Percentiles rank a stretch among this genome's conserved stretches.
Evolutionary conservation across 495 filamentous ascomycete species (phyloP).

Genomic region (Articulospora tetracladia): DNA sequence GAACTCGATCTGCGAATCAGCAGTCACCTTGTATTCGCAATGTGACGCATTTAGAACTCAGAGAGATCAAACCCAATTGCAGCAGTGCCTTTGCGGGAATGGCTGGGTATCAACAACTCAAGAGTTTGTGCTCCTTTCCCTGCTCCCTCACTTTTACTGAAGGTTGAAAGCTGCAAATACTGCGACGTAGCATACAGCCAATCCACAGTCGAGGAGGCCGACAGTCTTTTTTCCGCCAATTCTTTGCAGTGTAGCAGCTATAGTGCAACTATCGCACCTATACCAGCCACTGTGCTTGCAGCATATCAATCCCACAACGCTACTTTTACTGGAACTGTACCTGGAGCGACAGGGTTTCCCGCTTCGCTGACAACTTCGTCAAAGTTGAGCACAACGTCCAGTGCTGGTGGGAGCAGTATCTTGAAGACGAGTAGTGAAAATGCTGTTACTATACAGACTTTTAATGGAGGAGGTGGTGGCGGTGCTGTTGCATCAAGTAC

Average conservation of each 20-base stretch:
- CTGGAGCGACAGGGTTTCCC: not conserved
- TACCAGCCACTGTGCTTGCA: not conserved
- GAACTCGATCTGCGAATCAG: not conserved
- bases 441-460: not conserved
- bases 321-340: constrained; percentile 1
- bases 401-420: not conserved
- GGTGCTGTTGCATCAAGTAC: not conserved
- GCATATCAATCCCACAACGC: not conserved
- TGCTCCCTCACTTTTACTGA: not conserved
- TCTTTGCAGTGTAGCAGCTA: not conserved
- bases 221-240: not conserved
- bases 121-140: not conserved
- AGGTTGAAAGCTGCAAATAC: not conserved
- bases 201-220: not conserved
- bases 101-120: constrained; percentile 2
- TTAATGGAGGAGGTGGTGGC: not conserved
- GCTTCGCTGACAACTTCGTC: not conserved
- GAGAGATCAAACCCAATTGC: not conserved
- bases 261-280: constrained; percentile 8
- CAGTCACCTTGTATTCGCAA: not conserved
- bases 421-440: not conserved
- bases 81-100: constrained; percentile 4
- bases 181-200: constrained; percentile 2
- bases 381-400: not conserved
- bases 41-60: not conserved